Evolutionary conservation across 2,329 filamentous ascomycete species (phyloP), one percentile per base, ranked within the genome.

Genomic region (Hypoxylon sp.): DNA sequence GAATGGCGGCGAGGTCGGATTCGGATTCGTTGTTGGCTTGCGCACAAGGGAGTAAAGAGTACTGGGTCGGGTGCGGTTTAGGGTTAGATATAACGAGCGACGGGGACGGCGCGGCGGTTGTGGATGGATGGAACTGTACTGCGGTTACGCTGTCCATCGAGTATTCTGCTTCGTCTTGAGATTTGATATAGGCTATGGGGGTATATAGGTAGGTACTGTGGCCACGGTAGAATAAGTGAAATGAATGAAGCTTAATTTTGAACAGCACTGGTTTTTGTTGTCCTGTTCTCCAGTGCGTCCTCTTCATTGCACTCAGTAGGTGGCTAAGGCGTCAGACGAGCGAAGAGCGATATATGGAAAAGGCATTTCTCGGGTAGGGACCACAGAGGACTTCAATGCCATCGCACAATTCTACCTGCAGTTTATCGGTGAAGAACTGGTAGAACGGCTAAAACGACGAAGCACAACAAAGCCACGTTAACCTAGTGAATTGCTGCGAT

Each of bases 1-100:
- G 4, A 14, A 14, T 35, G 5, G 48, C 14, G 22, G 8, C n/a
- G n/a, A 42, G 25, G 11, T 17, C 22, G 1, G 53, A 35, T 20
- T 71, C 22, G 1, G 53, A 35, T 20, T 71, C 64, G 2, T 62
- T 60, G 22, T 27, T 79, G 50, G 49, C 27, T 7, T 79, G 77
- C 60, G 53, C 46, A 11, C 70, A 72, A 20, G 69, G 71, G 14
- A 64, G 25, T 2, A 74, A 73, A 65, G 64, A 42, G 44, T 65
- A 72, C 49, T 79, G 77, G 77, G 64, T 78, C 8, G 76, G 74
- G 0, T 79, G 77, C 49, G 77, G 77, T 25, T 11, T 79, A 54
- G 74, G 75, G 40, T 56, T 79, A 22, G 74, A 75, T 33, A 72
- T 79, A 56, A 72, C 68, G 31, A 75, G 72, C 27, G 65, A 74